Evolutionary conservation across 192 early-diverging fungal genomes (phyloP), one percentile per base, ranked within the genome.

Genomic region (Helicostylum pulchrum): DNA sequence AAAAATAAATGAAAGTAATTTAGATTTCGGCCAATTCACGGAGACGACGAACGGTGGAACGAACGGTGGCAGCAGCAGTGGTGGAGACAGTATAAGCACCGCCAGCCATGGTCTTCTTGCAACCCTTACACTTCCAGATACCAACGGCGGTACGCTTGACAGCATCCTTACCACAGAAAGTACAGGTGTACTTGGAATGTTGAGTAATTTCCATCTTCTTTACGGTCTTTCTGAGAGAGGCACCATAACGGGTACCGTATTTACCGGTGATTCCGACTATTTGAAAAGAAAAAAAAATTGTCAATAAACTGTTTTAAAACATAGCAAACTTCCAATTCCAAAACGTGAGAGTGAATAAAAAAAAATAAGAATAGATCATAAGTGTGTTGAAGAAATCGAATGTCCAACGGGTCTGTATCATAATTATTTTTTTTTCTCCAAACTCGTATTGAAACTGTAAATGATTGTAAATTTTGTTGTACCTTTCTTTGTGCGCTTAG

Each of bases 211-310:
- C 97, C 87, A 98, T 96, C 89, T 95, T 95, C 89, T 95, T 95
- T 61, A 84, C 80, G 79, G 85, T 84, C 87, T 99, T 99, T 86
- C 97, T 88, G 73, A 99, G 89, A 61, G 97, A 98, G 70, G 97
- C 94, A 94, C 97, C 97, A 86, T 99, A 99, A 85, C 97, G 94
- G 77, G 93, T 93, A 87, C 97, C 97, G 92, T 99, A 99, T 83
- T 99, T 99, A 78, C 97, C 97, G 85, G 89, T 90, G 83, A 99
- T 92, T 87, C 97, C 97, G 76, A 96, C 74, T 39, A 39, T 9
- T 39, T 39, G 0, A 39, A 39, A 39, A 39, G 0, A 39, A 39
- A 39, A 39, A 39, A 5, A 39, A 39, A 39, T 26, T 26, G 36
- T 39, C 36, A 39, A 39, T 39, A 39, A 9, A 39, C 5, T 9